Evolutionary conservation across 1,139 yeast genomes (phyloP).

Genomic region (Waltiozyma sp.): DNA sequence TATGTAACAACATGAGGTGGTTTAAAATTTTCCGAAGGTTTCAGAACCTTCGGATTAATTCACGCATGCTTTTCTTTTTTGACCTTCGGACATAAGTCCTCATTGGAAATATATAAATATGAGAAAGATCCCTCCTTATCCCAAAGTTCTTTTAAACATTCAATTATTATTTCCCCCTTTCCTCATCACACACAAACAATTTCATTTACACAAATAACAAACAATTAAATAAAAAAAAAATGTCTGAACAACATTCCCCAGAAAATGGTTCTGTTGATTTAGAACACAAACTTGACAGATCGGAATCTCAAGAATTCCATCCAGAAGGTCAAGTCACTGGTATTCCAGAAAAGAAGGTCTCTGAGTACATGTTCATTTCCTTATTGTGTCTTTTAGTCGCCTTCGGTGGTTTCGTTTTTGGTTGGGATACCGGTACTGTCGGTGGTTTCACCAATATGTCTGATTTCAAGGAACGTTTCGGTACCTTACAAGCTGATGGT

Average conservation of each 20-base stretch:
- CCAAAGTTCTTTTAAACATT: background rate
- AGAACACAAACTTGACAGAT: background rate
- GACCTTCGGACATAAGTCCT: no score
- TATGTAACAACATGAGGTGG: no score
- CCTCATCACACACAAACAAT: background rate
- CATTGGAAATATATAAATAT: no score
- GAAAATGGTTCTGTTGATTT: background rate
- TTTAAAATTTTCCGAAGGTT: background rate
- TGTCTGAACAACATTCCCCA: background rate
- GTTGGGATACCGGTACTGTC: conserved; percentile 46
- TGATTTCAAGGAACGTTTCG: conserved; percentile 26
- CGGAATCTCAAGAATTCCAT: background rate
- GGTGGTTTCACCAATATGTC: conserved; percentile 41
- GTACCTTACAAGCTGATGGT: background rate
- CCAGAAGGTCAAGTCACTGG: background rate
- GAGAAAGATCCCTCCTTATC: background rate
- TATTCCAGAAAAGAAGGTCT: conserved; percentile 1
- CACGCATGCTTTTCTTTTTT: background rate
- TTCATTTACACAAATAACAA: no score
- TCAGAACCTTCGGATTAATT: background rate
- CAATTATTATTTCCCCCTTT: background rate
- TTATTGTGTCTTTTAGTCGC: conserved; percentile 20
- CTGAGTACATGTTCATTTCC: background rate
- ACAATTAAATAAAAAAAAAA: background rate
- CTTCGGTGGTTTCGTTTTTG: conserved; percentile 37